phyloP scores from a whole-genome alignment of 495 filamentous ascomycete species.

The Chaetomium cochliodes region DNA sequence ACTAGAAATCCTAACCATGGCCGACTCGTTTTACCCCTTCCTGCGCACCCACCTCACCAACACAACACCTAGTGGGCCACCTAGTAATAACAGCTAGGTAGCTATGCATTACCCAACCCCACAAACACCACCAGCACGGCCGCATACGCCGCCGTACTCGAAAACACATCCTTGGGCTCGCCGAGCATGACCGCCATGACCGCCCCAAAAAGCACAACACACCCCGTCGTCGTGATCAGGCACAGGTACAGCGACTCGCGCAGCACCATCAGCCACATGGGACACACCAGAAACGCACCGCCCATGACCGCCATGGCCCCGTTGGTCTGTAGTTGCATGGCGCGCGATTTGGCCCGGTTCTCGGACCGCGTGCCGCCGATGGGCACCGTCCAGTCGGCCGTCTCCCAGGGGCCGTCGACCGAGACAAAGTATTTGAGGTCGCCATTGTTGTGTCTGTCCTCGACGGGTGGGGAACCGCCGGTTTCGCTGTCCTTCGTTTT shows the following conservation, averaged over 20 bases:
- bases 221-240: slow-evolving; percentile 22
- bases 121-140: slow-evolving; percentile 5
- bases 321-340: not conserved
- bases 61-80: no score
- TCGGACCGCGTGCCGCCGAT: slow-evolving; percentile 4
- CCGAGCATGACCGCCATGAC: slow-evolving; percentile 17
- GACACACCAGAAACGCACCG: slow-evolving; percentile 21
- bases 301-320: slow-evolving; percentile 9
- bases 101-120: not conserved
- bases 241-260: slow-evolving; percentile 12
- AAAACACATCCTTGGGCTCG: slow-evolving; percentile 21
- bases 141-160: slow-evolving; percentile 1
- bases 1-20: no score
- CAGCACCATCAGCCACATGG: slow-evolving; percentile 32
- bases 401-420: not conserved
- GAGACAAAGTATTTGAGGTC: no score
- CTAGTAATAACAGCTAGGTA: no score
- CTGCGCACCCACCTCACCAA: no score
- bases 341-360: not conserved
- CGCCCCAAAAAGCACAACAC: slow-evolving; percentile 22
- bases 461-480: no score
- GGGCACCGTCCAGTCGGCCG: not conserved
- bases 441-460: no score
- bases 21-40: no score
- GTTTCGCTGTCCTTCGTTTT: no score